Evolutionary conservation across 805 yeast species (phyloP).

Genomic region (Naumovozyma dairenensis): DNA sequence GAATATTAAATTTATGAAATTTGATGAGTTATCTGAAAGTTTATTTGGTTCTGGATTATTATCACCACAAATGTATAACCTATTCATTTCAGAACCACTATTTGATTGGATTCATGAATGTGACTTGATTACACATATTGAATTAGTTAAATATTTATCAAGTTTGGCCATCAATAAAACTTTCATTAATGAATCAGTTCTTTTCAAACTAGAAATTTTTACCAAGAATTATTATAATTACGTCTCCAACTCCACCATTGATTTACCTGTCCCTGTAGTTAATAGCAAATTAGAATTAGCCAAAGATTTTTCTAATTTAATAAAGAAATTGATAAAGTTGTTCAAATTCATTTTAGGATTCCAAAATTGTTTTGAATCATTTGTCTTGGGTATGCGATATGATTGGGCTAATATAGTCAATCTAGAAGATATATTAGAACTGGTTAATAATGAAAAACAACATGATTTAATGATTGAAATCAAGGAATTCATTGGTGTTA

Average conservation of each 20-base stretch:
- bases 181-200: conserved; percentile 47
- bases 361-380: conserved; percentile 38
- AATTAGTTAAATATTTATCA: conserved; percentile 48
- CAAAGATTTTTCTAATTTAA: conserved; percentile 40
- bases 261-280: conserved; percentile 42
- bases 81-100: conserved; percentile 41
- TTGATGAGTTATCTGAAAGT: conserved; percentile 47
- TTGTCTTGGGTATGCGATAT: conserved; percentile 40
- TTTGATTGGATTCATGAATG: conserved; percentile 58
- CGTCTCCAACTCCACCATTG: conserved; percentile 31
- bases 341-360: conserved; percentile 42
- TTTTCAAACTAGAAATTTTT: conserved; percentile 45
- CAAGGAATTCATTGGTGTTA: conserved; percentile 9
- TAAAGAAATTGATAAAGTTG: conserved; percentile 45
- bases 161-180: conserved; percentile 45
- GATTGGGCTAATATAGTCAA: conserved; percentile 51
- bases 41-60: conserved; percentile 40
- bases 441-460: conserved; percentile 14
- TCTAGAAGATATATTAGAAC: conserved; percentile 16
- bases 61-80: conserved; percentile 51
- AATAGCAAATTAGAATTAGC: conserved; percentile 46
- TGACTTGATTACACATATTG: conserved; percentile 52
- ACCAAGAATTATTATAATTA: conserved; percentile 40
- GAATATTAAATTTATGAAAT: conserved; percentile 55
- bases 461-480: conserved; percentile 8